These are phyloP conservation scores for Cystobasidium ongulense DNA, from an alignment of 768 basidiomycete genomes.

Conservation along the genomic window DNA sequence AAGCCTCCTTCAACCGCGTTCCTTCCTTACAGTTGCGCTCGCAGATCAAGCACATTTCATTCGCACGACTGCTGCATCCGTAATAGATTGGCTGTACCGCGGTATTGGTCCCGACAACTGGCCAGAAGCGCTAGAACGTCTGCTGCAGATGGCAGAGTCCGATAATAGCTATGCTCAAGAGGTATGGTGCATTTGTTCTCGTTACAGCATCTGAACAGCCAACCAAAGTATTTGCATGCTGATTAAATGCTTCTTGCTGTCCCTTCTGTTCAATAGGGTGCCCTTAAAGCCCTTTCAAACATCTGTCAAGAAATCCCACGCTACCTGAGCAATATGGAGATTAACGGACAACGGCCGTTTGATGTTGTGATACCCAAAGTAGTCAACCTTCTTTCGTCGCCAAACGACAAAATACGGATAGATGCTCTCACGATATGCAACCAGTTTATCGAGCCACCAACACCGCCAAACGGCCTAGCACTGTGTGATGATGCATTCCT, in stretches of 20 bases:
- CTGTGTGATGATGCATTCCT: conserved; percentile 90
- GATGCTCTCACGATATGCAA: conserved; percentile 90
- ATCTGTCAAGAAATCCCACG: conserved; percentile 30
- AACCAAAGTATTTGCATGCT: not conserved
- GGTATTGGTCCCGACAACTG: conserved; percentile 83
- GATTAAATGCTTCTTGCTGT: not conserved
- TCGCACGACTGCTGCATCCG: conserved; percentile 21
- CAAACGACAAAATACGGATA: conserved; percentile 76
- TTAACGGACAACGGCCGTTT: conserved; percentile 82
- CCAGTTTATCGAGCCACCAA: conserved; percentile 64
- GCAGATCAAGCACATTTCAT: conserved; percentile 30
- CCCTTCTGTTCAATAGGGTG: not conserved
- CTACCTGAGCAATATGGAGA: conserved; percentile 57
- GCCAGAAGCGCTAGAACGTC: conserved; percentile 84
- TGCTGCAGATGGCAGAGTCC: conserved; percentile 71
- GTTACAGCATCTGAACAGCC: not conserved
- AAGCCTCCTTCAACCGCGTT: not conserved
- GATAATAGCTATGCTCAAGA: conserved; percentile 69
- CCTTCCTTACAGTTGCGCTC: conserved; percentile 13
- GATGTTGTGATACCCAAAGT: conserved; percentile 97
- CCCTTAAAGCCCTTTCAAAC: conserved; percentile 23
- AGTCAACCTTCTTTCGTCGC: conserved; percentile 75
- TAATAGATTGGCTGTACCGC: conserved; percentile 55
- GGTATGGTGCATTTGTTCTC: conserved; percentile 53
- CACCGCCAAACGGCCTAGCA: conserved; percentile 66